These are phyloP conservation scores for Barbarea vulgaris DNA, from an alignment of 345 rosid species.

Conservation along the genomic window DNA sequence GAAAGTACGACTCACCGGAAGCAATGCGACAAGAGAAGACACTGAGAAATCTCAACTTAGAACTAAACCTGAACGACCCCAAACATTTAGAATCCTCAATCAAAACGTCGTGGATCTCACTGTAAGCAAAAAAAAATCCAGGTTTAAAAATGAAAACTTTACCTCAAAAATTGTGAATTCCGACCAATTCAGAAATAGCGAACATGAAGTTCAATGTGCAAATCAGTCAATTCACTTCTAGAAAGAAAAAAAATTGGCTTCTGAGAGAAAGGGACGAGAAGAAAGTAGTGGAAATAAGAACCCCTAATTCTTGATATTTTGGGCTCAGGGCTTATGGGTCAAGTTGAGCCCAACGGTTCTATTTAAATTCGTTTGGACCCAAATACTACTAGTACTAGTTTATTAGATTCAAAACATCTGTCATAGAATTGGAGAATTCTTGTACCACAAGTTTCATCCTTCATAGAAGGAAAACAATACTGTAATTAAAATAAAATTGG, in stretches of 20 bases:
- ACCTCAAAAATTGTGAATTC: not conserved
- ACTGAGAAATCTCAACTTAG: not conserved
- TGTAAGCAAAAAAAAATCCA: not conserved
- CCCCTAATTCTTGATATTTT: not conserved
- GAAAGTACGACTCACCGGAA: not conserved
- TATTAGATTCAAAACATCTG: no score
- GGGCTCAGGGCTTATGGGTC: not conserved
- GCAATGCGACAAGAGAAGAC: not conserved
- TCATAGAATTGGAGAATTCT: no score
- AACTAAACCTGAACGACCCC: not conserved
- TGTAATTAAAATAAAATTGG: no score
- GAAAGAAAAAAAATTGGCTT: not conserved
- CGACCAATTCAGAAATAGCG: constrained; percentile 3
- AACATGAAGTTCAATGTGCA: not conserved
- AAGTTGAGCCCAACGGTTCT: not conserved
- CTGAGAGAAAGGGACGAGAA: not conserved
- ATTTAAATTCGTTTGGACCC: not conserved
- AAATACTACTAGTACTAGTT: not conserved
- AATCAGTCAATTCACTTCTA: not conserved
- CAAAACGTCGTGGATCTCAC: constrained; percentile 1
- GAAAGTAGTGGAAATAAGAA: not conserved
- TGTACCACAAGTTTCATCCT: no score
- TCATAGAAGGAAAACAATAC: no score
- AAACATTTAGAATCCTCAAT: not conserved
- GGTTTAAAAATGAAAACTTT: not conserved